phyloP scores from a whole-genome alignment of 164 flowering plant species.

The Brasenia schreberi region DNA sequence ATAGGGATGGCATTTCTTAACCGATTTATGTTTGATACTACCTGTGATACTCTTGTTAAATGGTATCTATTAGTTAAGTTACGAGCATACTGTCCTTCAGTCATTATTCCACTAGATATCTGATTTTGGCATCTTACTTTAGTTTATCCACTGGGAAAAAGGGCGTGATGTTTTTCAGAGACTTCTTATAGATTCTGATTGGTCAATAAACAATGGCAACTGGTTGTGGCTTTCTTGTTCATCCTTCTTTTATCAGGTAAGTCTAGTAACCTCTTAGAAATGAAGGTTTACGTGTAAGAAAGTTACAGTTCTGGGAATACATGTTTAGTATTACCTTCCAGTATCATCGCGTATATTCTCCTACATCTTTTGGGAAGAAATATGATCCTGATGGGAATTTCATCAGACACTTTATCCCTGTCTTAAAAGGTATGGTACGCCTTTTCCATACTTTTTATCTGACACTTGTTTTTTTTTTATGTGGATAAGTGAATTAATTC shows the following conservation, averaged over 20 bases:
- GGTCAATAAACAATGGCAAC: conserved; percentile 93
- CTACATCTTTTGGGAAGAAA: conserved; percentile 83
- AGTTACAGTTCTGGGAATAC: too few species aligned
- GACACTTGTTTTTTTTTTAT: neutral
- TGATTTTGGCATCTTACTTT: neutral
- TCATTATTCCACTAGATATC: too few species aligned
- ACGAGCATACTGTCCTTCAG: too few species aligned
- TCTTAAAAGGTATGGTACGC: conserved; percentile 45
- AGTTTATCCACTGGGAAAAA: conserved; percentile 95
- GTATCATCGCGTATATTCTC: conserved; percentile 90
- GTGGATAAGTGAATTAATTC: neutral
- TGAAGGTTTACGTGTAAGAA: neutral
- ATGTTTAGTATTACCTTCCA: conserved; percentile 14
- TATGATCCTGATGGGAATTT: conserved; percentile 77
- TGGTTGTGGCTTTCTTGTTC: conserved; percentile 98
- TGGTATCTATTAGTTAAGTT: too few species aligned
- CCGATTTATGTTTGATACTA: too few species aligned
- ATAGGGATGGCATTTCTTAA: too few species aligned
- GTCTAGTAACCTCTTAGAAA: neutral
- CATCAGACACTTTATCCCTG: conserved; percentile 75
- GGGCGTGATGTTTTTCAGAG: conserved; percentile 94
- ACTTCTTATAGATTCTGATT: conserved; percentile 88
- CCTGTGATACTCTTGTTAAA: too few species aligned
- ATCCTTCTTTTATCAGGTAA: conserved; percentile 91
- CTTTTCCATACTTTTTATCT: neutral